Base-by-base conservation (phyloP, 768 basidiomycete species). In the Filobasidium floriforme region DNA sequence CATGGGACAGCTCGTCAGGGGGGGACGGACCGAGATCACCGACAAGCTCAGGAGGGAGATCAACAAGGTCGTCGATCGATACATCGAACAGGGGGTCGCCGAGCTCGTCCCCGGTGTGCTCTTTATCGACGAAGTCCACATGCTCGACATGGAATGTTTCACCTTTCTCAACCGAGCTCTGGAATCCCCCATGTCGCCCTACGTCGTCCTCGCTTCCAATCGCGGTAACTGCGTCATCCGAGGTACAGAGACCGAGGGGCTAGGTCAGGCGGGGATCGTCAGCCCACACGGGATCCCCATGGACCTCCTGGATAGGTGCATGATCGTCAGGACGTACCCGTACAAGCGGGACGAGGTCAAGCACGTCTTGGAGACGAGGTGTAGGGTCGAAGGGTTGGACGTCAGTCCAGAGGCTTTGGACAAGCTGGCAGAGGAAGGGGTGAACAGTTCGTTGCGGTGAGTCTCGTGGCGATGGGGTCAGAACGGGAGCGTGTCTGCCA, bases 71-170 rank as follows among this genome's bases (percentile, higher is more conserved):
- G 96, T 98, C 43, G 89, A 96, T 79, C 85, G 89, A 41, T 97
- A 98, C 76, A 94, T 98, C 41, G 94, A 98, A 74, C 93, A 98
- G 77, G 94, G 94, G 40, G 92, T 98, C 2, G 96, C 96, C 12
- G 96, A 99, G 80, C 86, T 98, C 26, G 89, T 99, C 1, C 96
- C 96, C 10, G 96, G 96, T 3, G 94, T 99, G 4, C 87, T 98
- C 15, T 99, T 99, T 79, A 93, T 99, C 68, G 96, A 98, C 76
- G 96, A 99, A 85, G 94, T 98, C 26, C 96, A 99, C 81, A 98
- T 98, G 94, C 86, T 99, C 67, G 96, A 99, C 78, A 93, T 98
- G 73, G 96, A 99, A 78, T 97, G 93, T 79, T 99, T 98, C 82
- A 97, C 96, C 5, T 99, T 94, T 80, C 85, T 99, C 43, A 98